Evolutionary conservation across 2,329 filamentous ascomycete genomes (phyloP), one percentile per base, ranked within the genome.

Genomic region (Ophiostoma sp.): DNA sequence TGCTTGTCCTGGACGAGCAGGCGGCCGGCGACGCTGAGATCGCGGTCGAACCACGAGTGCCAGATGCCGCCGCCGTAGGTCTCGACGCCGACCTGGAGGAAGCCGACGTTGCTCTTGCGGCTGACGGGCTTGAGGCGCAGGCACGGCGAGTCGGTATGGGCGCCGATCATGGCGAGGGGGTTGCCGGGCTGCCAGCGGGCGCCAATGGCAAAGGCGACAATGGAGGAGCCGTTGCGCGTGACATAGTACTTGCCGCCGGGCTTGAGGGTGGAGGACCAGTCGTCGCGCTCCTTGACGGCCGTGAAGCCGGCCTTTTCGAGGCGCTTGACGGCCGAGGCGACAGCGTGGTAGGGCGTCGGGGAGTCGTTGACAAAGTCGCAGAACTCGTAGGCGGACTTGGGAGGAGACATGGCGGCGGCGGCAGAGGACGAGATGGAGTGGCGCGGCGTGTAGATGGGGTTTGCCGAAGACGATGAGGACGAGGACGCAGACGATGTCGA

Each of bases 41-140:
- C 95, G 66, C 95, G 89, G 78, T 99, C 95, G 76, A 99, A 99
- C 95, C 90, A 99, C 64, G 92, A 96, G 79, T 97, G 93, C 94
- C 94, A 98, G 75, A 98, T 89, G 68, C 95, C 95, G 71, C 95
- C 95, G 67, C 95, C 95, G 76, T 99, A 99, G 1, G 92, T 94
- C 82, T 99, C 95, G 66, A 97, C 94, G 67, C 93, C 95, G 69
- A 99, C 89, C 79, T 99, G 95, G 71, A 97, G 80, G 78, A 95
- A 99, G 12, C 94, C 94, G 72, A 91, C 90, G 68, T 86, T 88
- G 75, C 86, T 85, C 81, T 94, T 95, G 80, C 94, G 97, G 76
- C 92, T 96, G 58, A 97, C 89, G 12, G 95, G 95, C 83, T 99
- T 99, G 77, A 99, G 83, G 70, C 94, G 89, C 65, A 99, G 85